Base-by-base conservation (phyloP, 768 basidiomycete genomes). In the Boletus barrowsii region DNA sequence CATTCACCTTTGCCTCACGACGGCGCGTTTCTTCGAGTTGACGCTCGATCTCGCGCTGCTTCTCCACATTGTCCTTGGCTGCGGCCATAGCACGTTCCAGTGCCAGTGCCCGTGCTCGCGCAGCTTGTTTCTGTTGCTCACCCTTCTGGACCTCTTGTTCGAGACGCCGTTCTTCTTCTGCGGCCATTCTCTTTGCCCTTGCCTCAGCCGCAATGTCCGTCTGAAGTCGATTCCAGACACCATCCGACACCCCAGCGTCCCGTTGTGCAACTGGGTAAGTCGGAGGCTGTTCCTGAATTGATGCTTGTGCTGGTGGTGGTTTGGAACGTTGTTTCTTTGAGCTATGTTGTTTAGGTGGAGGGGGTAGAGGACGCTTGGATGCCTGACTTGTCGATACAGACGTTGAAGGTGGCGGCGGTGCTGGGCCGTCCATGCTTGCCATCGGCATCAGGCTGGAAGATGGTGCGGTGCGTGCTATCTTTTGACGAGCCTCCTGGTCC, bases 241-340 rank as follows among this genome's bases (percentile, higher is more conserved):
- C 69, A 62, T 87, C 81, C 0, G 75, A 62, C 1, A 87, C 82
- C 0, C 80, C 85, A 13, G 73, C 56, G 61, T 86, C 85, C 15
- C 82, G 78, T 14, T 39, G 59, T 3, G 50, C 60, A 18, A 54
- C 41, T 2, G 42, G 47, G 43, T 37, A 14, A n/a, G 45, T 60
- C 15, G 47, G 57, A 17, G 58, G 50, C 29, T 40, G 60, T 5
- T 53, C 45, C 8, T 45, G 37, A 3, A 30, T 8, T 52, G 36
- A 11, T 42, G 42, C 4, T 20, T 29, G 29, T 29, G 26, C 26
- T 0, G 26, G 20, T n/a, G 47, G 35, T 36, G 11, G 35, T 36
- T 36, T 17, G 13, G 35, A 17, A 36, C 3, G 30, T 1, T 47
- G 46, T 10, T 44, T 46, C 22, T 53, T 46, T 5, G 41, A 6